These are phyloP conservation scores for Xylaria sp. DNA, from an alignment of 2,329 filamentous ascomycete genomes.

Conservation along the genomic window DNA sequence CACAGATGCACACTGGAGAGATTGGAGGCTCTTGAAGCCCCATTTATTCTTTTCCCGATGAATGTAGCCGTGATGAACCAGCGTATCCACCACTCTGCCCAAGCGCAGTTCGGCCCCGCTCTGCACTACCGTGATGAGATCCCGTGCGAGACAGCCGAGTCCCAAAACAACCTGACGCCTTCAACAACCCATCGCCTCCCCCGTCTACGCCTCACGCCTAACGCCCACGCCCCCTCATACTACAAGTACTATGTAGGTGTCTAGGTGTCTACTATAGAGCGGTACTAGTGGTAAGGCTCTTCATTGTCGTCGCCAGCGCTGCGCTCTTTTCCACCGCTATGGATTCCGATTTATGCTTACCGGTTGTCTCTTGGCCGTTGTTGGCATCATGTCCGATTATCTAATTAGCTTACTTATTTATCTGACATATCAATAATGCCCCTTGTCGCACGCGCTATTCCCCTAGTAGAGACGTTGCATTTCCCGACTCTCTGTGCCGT, in stretches of 20 bases:
- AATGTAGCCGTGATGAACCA: constrained; percentile 44
- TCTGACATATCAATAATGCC: neutral
- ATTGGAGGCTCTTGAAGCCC: neutral
- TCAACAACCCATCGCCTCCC: neutral
- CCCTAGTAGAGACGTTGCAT: constrained; percentile 33
- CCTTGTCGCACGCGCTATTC: constrained; percentile 13
- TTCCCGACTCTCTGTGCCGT: constrained; percentile 47
- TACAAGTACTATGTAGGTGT: neutral
- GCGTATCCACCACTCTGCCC: constrained; percentile 29
- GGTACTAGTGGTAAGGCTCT: neutral
- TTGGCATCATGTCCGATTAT: neutral
- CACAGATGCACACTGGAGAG: neutral
- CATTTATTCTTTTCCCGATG: constrained; percentile 45
- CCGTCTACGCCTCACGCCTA: too few species aligned
- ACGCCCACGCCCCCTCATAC: constrained; percentile 4
- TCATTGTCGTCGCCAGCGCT: neutral
- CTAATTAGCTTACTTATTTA: neutral
- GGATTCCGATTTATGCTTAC: neutral
- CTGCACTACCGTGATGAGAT: constrained; percentile 46
- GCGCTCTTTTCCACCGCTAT: neutral
- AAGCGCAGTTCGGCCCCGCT: constrained; percentile 42
- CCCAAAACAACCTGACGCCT: neutral
- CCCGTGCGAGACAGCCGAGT: constrained; percentile 34
- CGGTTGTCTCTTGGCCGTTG: neutral
- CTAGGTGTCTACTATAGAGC: too few species aligned